A percentile compares a stretch with the other conserved stretches of the same genome.
phyloP scores from a whole-genome alignment of 1,284 basidiomycete species.

The Pseudozyma thailandica region DNA sequence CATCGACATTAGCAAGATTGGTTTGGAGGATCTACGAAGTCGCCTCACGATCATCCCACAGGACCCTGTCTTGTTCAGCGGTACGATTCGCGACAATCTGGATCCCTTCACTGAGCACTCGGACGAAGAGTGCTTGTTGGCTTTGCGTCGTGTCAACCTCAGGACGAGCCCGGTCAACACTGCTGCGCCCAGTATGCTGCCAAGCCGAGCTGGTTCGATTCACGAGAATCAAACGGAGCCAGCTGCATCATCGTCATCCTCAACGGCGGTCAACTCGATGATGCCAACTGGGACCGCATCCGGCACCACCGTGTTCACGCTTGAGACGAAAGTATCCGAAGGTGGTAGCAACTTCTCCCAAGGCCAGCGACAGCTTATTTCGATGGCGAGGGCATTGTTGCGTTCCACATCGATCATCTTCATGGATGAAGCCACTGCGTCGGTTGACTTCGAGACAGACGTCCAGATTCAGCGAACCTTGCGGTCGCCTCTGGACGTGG shows the following conservation, averaged over 20 bases:
- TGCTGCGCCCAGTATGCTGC: slow-evolving; percentile 23
- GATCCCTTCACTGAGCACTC: slow-evolving; percentile 56
- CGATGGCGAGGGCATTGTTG: slow-evolving; percentile 63
- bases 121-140: slow-evolving; percentile 48
- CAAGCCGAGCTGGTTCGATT: slow-evolving; percentile 24
- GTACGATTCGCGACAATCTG: slow-evolving; percentile 54
- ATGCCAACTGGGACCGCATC: not conserved
- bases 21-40: slow-evolving; percentile 70
- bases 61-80: slow-evolving; percentile 62
- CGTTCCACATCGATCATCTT: slow-evolving; percentile 59
- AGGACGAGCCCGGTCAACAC: slow-evolving; percentile 27
- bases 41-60: slow-evolving; percentile 72
- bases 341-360: slow-evolving; percentile 63
- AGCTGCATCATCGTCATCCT: slow-evolving; percentile 15
- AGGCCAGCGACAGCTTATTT: slow-evolving; percentile 64
- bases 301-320: slow-evolving; percentile 27
- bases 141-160: slow-evolving; percentile 44
- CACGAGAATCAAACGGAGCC: slow-evolving; percentile 8
- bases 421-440: slow-evolving; percentile 67
- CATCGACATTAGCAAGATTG: slow-evolving; percentile 70
- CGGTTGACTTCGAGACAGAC: slow-evolving; percentile 61
- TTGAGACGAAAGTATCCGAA: slow-evolving; percentile 56
- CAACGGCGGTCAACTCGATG: slow-evolving; percentile 21
- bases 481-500: slow-evolving; percentile 68
- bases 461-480: slow-evolving; percentile 78